Evolutionary conservation across 2,329 filamentous ascomycete species (phyloP), one percentile per base, ranked within the genome.

Genomic region (Fusarium verrucosum): DNA sequence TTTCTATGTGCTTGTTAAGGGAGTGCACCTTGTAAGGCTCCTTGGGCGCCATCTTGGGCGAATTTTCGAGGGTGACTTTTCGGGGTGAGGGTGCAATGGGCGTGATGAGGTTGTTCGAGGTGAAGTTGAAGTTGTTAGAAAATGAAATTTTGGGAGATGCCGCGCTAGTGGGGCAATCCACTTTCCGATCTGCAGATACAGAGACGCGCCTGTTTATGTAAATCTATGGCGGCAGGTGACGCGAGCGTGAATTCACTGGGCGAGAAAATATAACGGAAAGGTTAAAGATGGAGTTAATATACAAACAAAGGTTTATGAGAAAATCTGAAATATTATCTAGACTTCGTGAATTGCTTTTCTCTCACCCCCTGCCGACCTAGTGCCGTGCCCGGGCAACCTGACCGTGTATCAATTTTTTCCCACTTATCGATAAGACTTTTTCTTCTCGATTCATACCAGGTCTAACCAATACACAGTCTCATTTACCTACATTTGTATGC

Each of bases 1-100:
- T 74, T 54, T 75, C 75, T 30, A 79, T 75, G 65, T 78, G 76
- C 68, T 77, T 72, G 61, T 44, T 76, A 46, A 79, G 72, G 22
- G 77, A 79, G 40, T 77, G 73, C 17, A 77, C 69, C 63, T 76
- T 74, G 69, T 68, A 79, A 1, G 72, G 70, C 62, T 72, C 69
- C 41, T 75, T 77, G 50, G 75, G 74, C 54, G 75, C 76, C 77
- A 79, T 79, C 61, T 67, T 73, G 61, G 62, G 61, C 55, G 60
- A 43, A 36, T 59, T 56, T 57, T 30, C 20, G 10, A 17, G 16
- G 44, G 30, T 58, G 36, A 44, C 22, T 66, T 67, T 47, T 54
- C 42, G 57, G 46, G 50, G 50, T 55, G 59, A 56, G 37, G 60
- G 62, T 50, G 69, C 67, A 72, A 73, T 70, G 58, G 66, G 54